These are phyloP conservation scores for Jimgerdemannia flammicorona DNA, from an alignment of 192 early-diverging fungal genomes.

Conservation along the genomic window DNA sequence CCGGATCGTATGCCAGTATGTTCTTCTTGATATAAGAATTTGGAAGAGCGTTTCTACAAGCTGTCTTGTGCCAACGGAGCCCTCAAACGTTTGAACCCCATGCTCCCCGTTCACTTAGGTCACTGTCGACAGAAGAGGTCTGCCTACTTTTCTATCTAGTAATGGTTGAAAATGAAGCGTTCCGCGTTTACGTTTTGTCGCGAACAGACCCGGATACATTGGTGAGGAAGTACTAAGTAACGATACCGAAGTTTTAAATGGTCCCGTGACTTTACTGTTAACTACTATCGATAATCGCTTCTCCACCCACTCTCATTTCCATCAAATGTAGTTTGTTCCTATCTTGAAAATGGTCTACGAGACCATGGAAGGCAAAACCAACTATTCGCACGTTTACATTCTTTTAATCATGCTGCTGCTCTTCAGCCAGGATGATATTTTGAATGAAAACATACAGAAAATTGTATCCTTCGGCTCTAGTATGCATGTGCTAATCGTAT, in stretches of 20 bases:
- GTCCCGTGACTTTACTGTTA: too few relatives aligned
- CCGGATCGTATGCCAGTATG: slow-evolving; percentile 26
- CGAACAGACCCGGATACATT: slow-evolving; percentile 75
- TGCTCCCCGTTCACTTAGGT: slow-evolving; percentile 10
- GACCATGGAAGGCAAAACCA: slow-evolving; percentile 50
- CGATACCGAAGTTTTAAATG: too few relatives aligned
- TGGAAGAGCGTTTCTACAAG: too few relatives aligned
- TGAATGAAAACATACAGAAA: slow-evolving; percentile 69
- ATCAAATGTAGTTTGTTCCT: slow-evolving; percentile 45
- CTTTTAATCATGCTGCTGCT: slow-evolving; percentile 62
- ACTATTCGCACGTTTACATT: slow-evolving; percentile 65
- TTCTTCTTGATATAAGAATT: too few relatives aligned
- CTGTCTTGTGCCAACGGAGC: too few relatives aligned
- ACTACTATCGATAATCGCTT: too few relatives aligned
- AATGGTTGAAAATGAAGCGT: slow-evolving; percentile 61
- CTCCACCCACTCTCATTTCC: background rate
- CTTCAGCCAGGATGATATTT: slow-evolving; percentile 68
- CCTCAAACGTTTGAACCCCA: too few relatives aligned
- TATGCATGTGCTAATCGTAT: background rate
- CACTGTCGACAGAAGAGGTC: slow-evolving; percentile 51
- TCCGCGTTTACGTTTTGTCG: slow-evolving; percentile 68
- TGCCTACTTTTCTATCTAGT: slow-evolving; percentile 62
- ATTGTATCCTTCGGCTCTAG: slow-evolving; percentile 42
- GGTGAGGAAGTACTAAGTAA: slow-evolving; percentile 25
- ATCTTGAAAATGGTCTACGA: slow-evolving; percentile 67